Evolutionary conservation across 805 yeast genomes (phyloP).

Genomic region (Saturnispora quitensis): DNA sequence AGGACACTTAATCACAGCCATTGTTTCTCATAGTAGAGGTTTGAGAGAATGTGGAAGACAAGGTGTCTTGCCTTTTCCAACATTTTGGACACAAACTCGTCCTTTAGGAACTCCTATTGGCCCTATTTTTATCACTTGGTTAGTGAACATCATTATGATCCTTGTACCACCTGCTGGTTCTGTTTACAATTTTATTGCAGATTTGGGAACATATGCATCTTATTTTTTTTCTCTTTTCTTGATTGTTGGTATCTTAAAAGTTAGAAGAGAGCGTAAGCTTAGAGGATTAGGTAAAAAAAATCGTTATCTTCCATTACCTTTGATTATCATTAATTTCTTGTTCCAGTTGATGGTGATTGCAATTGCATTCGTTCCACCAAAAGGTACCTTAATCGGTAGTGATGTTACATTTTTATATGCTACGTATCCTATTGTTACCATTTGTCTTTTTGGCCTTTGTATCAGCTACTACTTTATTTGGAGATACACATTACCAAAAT

Average conservation of each 20-base stretch:
- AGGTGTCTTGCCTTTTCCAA: slow-evolving; percentile 68
- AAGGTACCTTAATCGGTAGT: slow-evolving; percentile 31
- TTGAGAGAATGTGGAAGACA: slow-evolving; percentile 77
- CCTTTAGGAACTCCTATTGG: slow-evolving; percentile 70
- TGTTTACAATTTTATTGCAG: slow-evolving; percentile 73
- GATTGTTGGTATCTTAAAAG: slow-evolving; percentile 48
- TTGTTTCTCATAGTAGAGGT: slow-evolving; percentile 74
- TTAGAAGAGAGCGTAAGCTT: slow-evolving; percentile 29
- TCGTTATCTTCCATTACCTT: slow-evolving; percentile 28
- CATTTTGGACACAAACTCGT: slow-evolving; percentile 57
- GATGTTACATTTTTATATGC: slow-evolving; percentile 37
- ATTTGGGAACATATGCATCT: slow-evolving; percentile 73
- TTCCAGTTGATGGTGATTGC: slow-evolving; percentile 31
- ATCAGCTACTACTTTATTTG: slow-evolving; percentile 29
- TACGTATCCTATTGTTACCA: slow-evolving; percentile 31
- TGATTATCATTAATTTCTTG: slow-evolving; percentile 26
- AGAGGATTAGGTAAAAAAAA: slow-evolving; percentile 29
- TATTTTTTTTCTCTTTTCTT: slow-evolving; percentile 64
- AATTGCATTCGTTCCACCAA: slow-evolving; percentile 37
- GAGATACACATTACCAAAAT: slow-evolving; percentile 29
- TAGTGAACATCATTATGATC: slow-evolving; percentile 64
- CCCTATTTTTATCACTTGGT: slow-evolving; percentile 70
- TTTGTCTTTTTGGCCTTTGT: slow-evolving; percentile 29
- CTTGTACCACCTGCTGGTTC: slow-evolving; percentile 83
- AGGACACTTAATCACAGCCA: slow-evolving; percentile 78